Evolutionary conservation across 2,329 filamentous ascomycete species (phyloP), one percentile per base, ranked within the genome.

Genomic region (Ascochyta koolunga): DNA sequence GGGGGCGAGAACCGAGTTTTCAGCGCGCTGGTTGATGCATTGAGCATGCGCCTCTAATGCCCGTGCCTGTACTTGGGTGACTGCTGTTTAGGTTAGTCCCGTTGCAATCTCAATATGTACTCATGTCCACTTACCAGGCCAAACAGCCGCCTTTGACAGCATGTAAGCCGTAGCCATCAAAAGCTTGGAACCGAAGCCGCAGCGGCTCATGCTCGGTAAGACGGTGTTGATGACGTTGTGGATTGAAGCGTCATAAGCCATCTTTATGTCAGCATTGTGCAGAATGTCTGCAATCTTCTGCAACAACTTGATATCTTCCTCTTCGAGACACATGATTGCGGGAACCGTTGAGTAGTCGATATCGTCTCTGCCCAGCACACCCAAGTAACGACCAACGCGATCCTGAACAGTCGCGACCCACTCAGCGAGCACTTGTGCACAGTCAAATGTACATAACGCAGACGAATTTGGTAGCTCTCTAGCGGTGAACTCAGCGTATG

Each of bases 351-450:
- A 80, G 45, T 91, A 82, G 65, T 97, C 91, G 29, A 95, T 85
- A 0, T 89, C 83, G 59, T 96, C 90, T 54, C 89, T 88, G 11
- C 93, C 93, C 1, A 98, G 82, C 5, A 97, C 86, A 4, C 93
- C 93, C 5, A 98, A 76, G 66, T 95, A 96, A 4, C 87, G 86
- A 0, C 93, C 93, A n/a, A 97, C 89, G 8, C 95, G 89, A 68
- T 97, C 93, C 73, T 99, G 95, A 3, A 98, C 85, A 1, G 92
- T 95, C 5, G 90, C 90, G 35, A 95, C 85, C 93, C 93, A 99
- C 75, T 98, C 93, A 0, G 91, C 91, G 27, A 99, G 83, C 1
- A 98, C 91, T 69, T 97, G 93, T 2, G 91, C 89, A 69, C 93
- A 98, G 69, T 98, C 93, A 67, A 96, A 96, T 5, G 90, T 88